These are phyloP conservation scores for Canariomyces notabilis DNA, from an alignment of 2,329 filamentous ascomycete genomes.

Conservation along the genomic window DNA sequence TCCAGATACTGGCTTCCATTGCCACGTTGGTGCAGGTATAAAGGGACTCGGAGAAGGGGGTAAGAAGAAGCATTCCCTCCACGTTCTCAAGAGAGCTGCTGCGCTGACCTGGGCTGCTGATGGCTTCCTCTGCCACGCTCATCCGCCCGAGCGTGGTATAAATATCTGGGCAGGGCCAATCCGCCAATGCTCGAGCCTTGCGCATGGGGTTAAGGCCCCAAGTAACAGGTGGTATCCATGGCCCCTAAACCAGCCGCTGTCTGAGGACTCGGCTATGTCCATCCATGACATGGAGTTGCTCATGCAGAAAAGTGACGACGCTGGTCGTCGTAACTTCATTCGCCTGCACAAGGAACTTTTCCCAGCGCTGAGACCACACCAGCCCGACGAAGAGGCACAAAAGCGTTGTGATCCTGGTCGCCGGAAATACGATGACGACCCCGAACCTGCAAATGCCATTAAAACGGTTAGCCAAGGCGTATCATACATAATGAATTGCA, in stretches of 20 bases:
- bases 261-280: no score
- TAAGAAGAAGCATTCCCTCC: neutral
- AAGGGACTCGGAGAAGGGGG: neutral
- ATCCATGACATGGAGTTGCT: neutral
- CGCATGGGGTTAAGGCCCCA: no score
- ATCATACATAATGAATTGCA: constrained; percentile 6
- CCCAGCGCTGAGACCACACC: neutral
- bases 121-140: constrained; percentile 11
- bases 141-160: constrained; percentile 16
- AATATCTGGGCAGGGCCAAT: constrained; percentile 24
- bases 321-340: neutral
- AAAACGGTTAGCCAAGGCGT: constrained; percentile 2
- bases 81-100: constrained; percentile 10
- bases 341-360: neutral
- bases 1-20: constrained; percentile 9
- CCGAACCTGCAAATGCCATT: neutral
- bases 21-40: constrained; percentile 11
- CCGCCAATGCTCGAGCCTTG: constrained; percentile 23
- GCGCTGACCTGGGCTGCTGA: constrained; percentile 21
- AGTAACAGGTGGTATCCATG: no score
- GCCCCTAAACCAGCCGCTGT: no score
- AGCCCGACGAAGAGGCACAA: no score
- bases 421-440: no score
- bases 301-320: no score
- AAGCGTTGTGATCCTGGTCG: no score